Evolutionary conservation across 2,329 filamentous ascomycete species (phyloP), one percentile per base, ranked within the genome.

Genomic region (Lasiodiplodia theobromae): DNA sequence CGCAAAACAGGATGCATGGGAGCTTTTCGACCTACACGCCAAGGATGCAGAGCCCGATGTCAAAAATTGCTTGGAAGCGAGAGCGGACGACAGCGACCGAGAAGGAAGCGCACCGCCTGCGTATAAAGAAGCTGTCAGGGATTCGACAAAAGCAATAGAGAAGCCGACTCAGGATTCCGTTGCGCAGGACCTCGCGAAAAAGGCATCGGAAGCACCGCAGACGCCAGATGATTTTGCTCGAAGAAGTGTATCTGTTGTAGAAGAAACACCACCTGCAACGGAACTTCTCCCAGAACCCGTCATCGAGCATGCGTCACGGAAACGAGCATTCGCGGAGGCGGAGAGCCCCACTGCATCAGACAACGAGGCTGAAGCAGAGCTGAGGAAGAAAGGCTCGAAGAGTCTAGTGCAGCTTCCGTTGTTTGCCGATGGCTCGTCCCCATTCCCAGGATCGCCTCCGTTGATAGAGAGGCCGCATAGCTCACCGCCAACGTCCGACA

Each of bases 1-100:
- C 47, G 60, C 60, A 18, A 64, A 64, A 18, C 44, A 52, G n/a
- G 47, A 49, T 38, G 60, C 60, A 4, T 64, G 60, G 60, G 60
- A 53, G n/a, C 47, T 64, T 16, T 64, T 64, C 23, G 31, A 47
- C 31, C 8, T 64, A 18, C 8, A 49, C 12, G 44, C 16, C n/a
- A 25, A n/a, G 14, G 47, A 53, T 21, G 4, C 18, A 7, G 5
- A 14, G 12, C 44, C 25, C 14, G n/a, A 11, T 4, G 5, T 12
- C 10, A 47, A 21, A 12, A 64, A 53, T 7, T 21, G 31, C 7
- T 28, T 53, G n/a, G 31, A 12, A 8, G 28, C 11, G 31, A 64
- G 37, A 21, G 18, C 25, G 2, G 5, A 14, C 2, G 60, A 40
- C n/a, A 18, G 12, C 8, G 47, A 53, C 23, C 31, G 47, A 18